phyloP scores from a whole-genome alignment of 352 stramenopile species.

The Phytophthora cajani region DNA sequence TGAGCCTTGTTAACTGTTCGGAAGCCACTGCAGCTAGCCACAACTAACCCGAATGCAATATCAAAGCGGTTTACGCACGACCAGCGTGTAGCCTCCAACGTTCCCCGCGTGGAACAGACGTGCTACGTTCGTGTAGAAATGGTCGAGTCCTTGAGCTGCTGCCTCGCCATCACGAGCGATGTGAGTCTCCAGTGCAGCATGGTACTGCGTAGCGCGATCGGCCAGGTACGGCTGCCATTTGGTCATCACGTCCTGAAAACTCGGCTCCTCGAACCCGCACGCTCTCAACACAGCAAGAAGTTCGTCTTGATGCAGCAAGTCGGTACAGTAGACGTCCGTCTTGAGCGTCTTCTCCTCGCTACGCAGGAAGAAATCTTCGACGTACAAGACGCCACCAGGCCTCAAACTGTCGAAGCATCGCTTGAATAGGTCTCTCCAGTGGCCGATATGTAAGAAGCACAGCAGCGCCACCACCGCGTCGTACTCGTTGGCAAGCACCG shows the following conservation, averaged over 20 bases:
- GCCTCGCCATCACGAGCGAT: constrained; percentile 61
- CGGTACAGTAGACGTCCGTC: constrained; percentile 70
- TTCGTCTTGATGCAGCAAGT: constrained; percentile 51
- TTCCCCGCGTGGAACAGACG: constrained; percentile 61
- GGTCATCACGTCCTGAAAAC: constrained; percentile 66
- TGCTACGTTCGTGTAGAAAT: constrained; percentile 78
- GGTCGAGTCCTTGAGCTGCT: constrained; percentile 58
- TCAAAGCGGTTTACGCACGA: constrained; percentile 44
- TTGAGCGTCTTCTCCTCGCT: constrained; percentile 42
- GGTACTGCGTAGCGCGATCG: constrained; percentile 50
- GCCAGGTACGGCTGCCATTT: constrained; percentile 75
- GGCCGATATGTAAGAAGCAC: constrained; percentile 81
- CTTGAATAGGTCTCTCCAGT: constrained; percentile 66
- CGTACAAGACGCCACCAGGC: constrained; percentile 69
- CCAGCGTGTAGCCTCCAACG: constrained; percentile 70
- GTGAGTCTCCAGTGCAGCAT: constrained; percentile 53
- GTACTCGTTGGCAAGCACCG: constrained; percentile 42
- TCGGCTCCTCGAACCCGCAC: constrained; percentile 61
- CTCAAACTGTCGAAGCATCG: constrained; percentile 66
- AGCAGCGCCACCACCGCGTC: constrained; percentile 73
- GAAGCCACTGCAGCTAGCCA: constrained; percentile 4
- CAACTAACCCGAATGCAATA: constrained; percentile 25
- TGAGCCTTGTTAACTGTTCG: constrained; percentile 1
- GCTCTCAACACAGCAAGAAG: constrained; percentile 45
- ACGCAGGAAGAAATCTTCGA: constrained; percentile 81